Conservation (phyloP, 306 rosid genomes). For the Dalbergia oliveri region DNA sequence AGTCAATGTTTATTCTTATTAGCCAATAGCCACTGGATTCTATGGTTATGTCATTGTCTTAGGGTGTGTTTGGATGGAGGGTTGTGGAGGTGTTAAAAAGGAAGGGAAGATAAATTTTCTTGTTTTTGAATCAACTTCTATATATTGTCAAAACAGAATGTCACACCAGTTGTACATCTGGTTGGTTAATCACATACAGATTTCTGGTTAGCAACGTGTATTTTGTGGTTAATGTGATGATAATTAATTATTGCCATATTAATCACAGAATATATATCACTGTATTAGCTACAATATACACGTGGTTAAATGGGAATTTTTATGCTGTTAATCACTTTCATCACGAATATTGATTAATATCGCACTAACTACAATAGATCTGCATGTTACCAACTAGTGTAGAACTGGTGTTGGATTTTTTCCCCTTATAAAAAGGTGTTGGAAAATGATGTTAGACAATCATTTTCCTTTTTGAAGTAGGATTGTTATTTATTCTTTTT, state of each 20-base stretch:
- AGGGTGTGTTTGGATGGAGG: neutral
- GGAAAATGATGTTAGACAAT: no score
- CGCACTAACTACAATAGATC: no score
- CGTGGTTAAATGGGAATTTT: neutral
- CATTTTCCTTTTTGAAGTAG: no score
- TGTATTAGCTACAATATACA: neutral
- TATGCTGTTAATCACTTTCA: neutral
- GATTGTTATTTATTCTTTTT: neutral
- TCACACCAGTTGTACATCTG: neutral
- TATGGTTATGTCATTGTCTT: neutral
- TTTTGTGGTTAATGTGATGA: neutral
- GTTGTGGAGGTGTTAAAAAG: neutral
- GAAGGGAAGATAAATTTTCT: neutral
- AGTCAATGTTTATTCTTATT: neutral
- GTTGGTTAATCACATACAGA: neutral
- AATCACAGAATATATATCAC: neutral
- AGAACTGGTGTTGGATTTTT: no score
- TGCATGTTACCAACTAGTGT: no score
- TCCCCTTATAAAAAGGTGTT: no score
- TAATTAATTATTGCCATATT: neutral
- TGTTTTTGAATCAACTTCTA: neutral
- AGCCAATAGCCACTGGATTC: constrained; percentile 39
- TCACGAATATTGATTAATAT: neutral
- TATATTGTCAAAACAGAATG: neutral
- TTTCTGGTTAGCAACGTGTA: neutral